phyloP scores from a whole-genome alignment of 169 alveolate species.

The Plasmodium gallinaceum region DNA sequence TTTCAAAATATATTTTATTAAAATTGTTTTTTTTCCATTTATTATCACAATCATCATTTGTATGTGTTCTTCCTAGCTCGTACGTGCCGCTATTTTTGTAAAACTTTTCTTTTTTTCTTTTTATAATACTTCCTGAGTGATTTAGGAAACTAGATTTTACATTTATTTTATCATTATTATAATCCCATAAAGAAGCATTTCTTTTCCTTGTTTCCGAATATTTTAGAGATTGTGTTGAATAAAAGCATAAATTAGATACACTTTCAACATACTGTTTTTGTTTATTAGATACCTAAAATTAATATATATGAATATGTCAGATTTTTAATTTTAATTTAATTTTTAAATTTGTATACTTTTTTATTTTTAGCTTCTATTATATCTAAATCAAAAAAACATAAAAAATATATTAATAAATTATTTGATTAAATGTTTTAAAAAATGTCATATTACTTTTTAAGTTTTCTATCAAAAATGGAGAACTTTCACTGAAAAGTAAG shows the following conservation, averaged over 20 bases:
- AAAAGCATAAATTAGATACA: constrained; percentile 21
- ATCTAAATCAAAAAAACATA: constrained; percentile 15
- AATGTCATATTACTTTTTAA: constrained; percentile 26
- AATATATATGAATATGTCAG: background rate
- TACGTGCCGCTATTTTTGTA: background rate
- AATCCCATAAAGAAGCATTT: background rate
- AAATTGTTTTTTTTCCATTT: constrained; percentile 7
- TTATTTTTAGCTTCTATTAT: constrained; percentile 20
- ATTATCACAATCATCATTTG: background rate
- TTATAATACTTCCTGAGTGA: background rate
- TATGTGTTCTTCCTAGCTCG: background rate
- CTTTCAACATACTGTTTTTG: constrained; percentile 30
- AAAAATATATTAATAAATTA: constrained; percentile 11
- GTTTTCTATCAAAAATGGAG: constrained; percentile 68
- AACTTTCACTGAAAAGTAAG: constrained; percentile 30
- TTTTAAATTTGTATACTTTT: constrained; percentile 20
- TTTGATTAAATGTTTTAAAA: constrained; percentile 13
- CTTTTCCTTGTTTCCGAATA: background rate
- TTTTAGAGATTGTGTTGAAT: background rate
- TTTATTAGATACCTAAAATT: constrained; percentile 38
- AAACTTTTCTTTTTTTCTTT: background rate
- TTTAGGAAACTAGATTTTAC: background rate
- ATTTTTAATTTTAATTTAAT: background rate
- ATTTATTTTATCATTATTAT: background rate
- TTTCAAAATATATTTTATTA: background rate